These are phyloP conservation scores for Yamagishiella unicocca DNA, from an alignment of 139 green algal species.

Conservation along the genomic window DNA sequence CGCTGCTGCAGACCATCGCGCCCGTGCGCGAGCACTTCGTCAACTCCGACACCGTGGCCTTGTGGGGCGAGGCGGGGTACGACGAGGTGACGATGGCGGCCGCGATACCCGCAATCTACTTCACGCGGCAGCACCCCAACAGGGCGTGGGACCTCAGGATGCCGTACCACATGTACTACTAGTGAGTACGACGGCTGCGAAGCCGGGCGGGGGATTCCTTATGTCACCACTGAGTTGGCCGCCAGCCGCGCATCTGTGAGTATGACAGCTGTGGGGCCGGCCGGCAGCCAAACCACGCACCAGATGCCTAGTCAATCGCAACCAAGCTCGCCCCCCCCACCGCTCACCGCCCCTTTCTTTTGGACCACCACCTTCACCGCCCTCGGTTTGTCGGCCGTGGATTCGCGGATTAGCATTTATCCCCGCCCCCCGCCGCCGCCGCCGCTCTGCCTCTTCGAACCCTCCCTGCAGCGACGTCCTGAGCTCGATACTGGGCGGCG, in stretches of 20 bases:
- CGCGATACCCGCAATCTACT: not conserved
- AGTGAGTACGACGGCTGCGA: not conserved
- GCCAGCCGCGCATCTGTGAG: too few relatives aligned
- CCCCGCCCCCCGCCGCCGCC: too few relatives aligned
- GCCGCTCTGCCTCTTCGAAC: not conserved
- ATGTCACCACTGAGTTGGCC: too few relatives aligned
- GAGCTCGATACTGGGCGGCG: not conserved
- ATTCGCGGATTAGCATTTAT: too few relatives aligned
- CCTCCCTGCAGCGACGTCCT: constrained; percentile 6
- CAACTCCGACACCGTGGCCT: not conserved
- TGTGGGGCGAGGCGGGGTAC: not conserved
- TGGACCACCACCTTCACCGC: too few relatives aligned
- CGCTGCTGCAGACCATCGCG: not conserved
- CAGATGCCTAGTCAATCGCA: too few relatives aligned
- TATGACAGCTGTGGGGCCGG: not conserved
- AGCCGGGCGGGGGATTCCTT: too few relatives aligned
- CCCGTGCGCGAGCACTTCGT: constrained; percentile 10
- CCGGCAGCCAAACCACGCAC: not conserved
- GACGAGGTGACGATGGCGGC: not conserved
- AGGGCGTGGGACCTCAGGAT: constrained; percentile 18
- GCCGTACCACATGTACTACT: not conserved
- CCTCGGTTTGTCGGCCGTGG: too few relatives aligned
- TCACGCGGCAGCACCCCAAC: constrained; percentile 17
- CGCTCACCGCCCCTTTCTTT: too few relatives aligned
- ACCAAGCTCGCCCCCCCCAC: too few relatives aligned